Base-by-base conservation (phyloP, 495 filamentous ascomycete genomes). In the Delitschia confertaspora region DNA sequence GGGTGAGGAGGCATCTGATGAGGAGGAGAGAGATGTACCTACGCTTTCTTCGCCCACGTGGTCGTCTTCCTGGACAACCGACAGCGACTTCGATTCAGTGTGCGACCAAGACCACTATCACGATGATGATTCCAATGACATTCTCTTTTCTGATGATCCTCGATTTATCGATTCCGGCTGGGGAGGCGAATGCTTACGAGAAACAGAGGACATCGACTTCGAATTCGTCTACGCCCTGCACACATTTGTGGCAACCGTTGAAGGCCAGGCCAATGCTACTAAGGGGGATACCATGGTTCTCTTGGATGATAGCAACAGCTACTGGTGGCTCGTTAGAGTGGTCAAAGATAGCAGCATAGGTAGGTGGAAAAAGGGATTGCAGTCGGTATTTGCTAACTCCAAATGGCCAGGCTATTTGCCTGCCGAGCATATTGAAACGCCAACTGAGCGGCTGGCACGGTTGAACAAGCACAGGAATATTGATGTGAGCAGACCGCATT, bases 201-300 rank as follows among this genome's bases (percentile, higher is more conserved):
- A 74, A 60, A 52, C 63, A 85, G 91, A 99, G 75, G 91, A 96
- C 63, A 99, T 99, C 65, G 88, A 99, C 72, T 96, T 99, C 65
- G 89, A 96, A 55, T 95, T 96, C 65, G 91, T 99, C 42, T 99
- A 99, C 65, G 91, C 91, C 35, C 70, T 99, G 45, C 91, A 95
- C 63, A 96, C 88, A 19, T 99, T 99, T 58, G 84, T 91, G 40
- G 91, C 91, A 24, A 96, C 89, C 0, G 91, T 96, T 38, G 93
- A 99, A 65, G 91, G 91, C 5, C 91, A 99, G 65, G 91, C 91
- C 44, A 96, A 96, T 69, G 91, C 91, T 33, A 86, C 85, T 7
- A 99, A 99, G 68, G 91, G 91, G 23, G 91, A 99, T 57, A 95
- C 88, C 11, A 99, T 99, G 91, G 88, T 95, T n/a, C 76, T 99